Evolutionary conservation across 805 yeast species (phyloP).

Genomic region (Saccharomycopsis sp.): DNA sequence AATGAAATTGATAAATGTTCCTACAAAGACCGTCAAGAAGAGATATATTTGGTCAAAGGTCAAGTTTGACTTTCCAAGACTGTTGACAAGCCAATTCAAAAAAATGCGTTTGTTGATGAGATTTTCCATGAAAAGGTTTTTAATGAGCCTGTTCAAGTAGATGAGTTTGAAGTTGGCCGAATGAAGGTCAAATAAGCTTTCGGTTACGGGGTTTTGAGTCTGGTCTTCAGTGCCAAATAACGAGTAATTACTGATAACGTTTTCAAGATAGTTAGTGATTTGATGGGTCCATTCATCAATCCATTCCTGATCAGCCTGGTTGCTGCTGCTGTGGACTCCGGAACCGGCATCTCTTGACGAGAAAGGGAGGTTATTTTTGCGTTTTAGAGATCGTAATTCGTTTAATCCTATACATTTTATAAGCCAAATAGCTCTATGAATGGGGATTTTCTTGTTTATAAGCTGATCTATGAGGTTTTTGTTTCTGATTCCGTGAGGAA

Average conservation of each 20-base stretch:
- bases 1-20: not conserved
- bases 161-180: conserved; percentile 46
- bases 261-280: conserved; percentile 46
- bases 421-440: conserved; percentile 84
- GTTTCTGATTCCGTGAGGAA: conserved; percentile 87
- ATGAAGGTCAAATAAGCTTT: conserved; percentile 19
- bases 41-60: not conserved
- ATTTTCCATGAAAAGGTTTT: conserved; percentile 62
- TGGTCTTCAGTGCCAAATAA: conserved; percentile 22
- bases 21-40: not conserved
- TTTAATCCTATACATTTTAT: conserved; percentile 81
- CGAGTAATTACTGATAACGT: conserved; percentile 6
- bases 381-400: conserved; percentile 54
- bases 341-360: conserved; percentile 1
- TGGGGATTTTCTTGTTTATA: conserved; percentile 59
- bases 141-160: conserved; percentile 53
- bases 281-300: conserved; percentile 87
- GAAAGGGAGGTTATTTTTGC: conserved; percentile 31
- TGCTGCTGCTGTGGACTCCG: conserved; percentile 5
- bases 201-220: conserved; percentile 25
- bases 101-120: conserved; percentile 58
- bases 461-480: conserved; percentile 68
- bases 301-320: conserved; percentile 48
- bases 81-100: conserved; percentile 55
- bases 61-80: not conserved